Evolutionary conservation across 1,284 basidiomycete genomes (phyloP).

Genomic region (Apiotrichum porosum): DNA sequence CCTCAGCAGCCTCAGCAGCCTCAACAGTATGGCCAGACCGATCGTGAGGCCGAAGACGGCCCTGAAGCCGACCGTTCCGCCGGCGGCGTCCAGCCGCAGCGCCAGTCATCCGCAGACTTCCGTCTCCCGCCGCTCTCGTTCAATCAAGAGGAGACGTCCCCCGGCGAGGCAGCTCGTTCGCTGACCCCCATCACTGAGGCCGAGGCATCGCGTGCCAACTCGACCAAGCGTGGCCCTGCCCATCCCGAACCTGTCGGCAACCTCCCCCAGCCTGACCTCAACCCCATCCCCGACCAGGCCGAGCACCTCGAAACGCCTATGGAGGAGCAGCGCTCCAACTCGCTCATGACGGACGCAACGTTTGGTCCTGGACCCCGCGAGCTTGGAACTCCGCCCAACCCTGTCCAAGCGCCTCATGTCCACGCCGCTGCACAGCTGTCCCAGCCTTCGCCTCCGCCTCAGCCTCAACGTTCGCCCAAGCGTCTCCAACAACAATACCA

Average conservation of each 20-base stretch:
- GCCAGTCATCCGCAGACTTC: conserved; percentile 10
- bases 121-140: conserved; percentile 40
- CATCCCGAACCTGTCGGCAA: not conserved
- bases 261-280: not conserved
- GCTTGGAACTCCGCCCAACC: too few species aligned
- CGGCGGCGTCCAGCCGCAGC: conserved; percentile 5
- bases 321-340: not conserved
- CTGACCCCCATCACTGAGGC: conserved; percentile 56
- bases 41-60: too few species aligned
- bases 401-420: too few species aligned
- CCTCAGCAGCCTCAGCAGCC: not conserved
- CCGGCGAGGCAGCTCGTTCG: conserved; percentile 23
- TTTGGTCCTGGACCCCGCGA: too few species aligned
- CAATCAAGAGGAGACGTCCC: conserved; percentile 11
- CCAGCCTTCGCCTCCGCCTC: too few species aligned
- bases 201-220: conserved; percentile 33
- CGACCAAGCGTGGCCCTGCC: conserved; percentile 8
- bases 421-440: too few species aligned
- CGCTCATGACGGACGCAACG: not conserved
- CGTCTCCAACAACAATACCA: too few species aligned
- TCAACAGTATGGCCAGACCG: too few species aligned
- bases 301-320: not conserved
- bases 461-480: too few species aligned
- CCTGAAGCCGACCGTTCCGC: too few species aligned
- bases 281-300: not conserved